Evolutionary conservation across 768 basidiomycete genomes (phyloP).

Genomic region (Kwoniella dejecticola): DNA sequence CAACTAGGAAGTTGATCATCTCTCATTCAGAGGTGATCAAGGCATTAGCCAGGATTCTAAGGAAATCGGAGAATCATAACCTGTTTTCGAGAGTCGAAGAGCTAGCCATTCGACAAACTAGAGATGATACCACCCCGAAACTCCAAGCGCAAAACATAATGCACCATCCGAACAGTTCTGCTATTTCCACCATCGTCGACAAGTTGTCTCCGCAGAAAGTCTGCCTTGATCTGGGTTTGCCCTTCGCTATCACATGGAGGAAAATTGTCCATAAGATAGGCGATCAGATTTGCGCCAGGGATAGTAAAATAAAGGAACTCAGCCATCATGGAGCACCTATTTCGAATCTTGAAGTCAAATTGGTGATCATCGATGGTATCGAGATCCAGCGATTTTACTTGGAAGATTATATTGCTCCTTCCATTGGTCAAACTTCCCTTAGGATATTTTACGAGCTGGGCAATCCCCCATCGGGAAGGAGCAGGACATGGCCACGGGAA

Average conservation of each 20-base stretch:
- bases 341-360: neutral
- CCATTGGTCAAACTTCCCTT: neutral
- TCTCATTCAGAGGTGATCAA: too few relatives aligned
- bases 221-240: neutral
- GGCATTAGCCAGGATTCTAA: too few relatives aligned
- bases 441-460: neutral
- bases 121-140: neutral
- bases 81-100: too few relatives aligned
- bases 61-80: too few relatives aligned
- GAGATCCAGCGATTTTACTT: conserved; percentile 2
- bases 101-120: neutral
- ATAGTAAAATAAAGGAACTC: neutral
- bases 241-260: neutral
- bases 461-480: neutral
- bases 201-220: neutral
- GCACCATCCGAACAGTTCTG: neutral
- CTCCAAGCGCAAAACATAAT: too few relatives aligned
- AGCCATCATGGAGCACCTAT: conserved; percentile 1
- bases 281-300: neutral
- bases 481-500: neutral
- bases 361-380: neutral
- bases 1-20: too few relatives aligned
- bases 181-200: neutral
- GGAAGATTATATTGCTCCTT: conserved; percentile 8
- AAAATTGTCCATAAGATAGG: neutral